phyloP scores from a whole-genome alignment of 257 asterid genomes.

The Penstemon newberryi region DNA sequence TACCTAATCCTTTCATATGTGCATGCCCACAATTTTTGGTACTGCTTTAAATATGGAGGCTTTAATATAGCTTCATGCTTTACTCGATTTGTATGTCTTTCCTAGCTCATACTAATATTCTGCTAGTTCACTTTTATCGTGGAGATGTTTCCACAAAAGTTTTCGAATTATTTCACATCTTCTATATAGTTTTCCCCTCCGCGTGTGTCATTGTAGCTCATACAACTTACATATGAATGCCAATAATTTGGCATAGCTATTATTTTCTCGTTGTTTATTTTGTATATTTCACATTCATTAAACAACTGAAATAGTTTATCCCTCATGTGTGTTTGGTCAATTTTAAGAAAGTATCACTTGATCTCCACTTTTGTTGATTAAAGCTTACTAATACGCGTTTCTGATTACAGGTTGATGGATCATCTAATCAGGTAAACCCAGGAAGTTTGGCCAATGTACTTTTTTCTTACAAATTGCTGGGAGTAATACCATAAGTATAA shows the following conservation, averaged over 20 bases:
- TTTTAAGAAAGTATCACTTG: conserved; percentile 14
- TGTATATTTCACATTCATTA: background rate
- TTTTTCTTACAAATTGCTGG: conserved; percentile 42
- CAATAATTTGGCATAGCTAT: conserved; percentile 1
- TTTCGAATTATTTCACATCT: background rate
- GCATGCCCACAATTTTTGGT: background rate
- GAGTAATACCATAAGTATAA: conserved; percentile 34
- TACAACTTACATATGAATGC: conserved; percentile 10
- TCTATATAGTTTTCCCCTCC: background rate
- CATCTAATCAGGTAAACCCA: conserved; percentile 39
- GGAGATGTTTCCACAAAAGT: conserved; percentile 1
- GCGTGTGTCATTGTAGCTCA: conserved; percentile 4
- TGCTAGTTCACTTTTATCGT: background rate
- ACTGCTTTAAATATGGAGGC: background rate
- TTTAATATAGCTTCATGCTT: background rate
- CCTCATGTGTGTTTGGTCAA: conserved; percentile 12
- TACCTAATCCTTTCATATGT: background rate
- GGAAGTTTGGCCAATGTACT: conserved; percentile 40
- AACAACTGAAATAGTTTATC: conserved; percentile 3
- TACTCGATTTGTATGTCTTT: background rate
- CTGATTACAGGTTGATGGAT: conserved; percentile 49
- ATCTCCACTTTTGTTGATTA: conserved; percentile 24
- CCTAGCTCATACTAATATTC: conserved; percentile 2
- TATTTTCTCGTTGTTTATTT: background rate
- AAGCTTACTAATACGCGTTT: conserved; percentile 20